Evolutionary conservation across 2,329 filamentous ascomycete species (phyloP).

Genomic region (Pseudogymnoascus sp.): DNA sequence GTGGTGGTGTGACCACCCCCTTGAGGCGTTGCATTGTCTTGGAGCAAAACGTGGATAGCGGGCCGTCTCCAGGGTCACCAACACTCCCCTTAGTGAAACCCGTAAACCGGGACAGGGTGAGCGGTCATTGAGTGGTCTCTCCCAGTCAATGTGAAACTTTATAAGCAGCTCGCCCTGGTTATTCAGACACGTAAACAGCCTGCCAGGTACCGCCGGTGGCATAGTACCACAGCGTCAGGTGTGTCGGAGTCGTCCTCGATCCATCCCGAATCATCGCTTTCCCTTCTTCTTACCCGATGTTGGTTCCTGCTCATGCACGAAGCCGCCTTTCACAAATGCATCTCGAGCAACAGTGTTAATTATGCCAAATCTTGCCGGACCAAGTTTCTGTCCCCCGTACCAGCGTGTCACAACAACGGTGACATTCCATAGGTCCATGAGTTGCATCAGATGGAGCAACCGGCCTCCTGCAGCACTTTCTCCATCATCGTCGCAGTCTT

Average conservation of each 20-base stretch:
- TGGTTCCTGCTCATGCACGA: constrained; percentile 46
- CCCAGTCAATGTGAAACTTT: background rate
- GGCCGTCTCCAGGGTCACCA: background rate
- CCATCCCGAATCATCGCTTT: constrained; percentile 17
- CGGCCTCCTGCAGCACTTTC: constrained; percentile 85
- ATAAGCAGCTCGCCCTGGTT: background rate
- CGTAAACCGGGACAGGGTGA: background rate
- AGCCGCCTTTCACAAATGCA: constrained; percentile 68
- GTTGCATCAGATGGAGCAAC: constrained; percentile 80
- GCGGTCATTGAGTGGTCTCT: background rate
- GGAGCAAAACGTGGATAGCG: background rate
- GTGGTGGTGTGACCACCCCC: background rate
- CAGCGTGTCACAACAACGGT: constrained; percentile 90
- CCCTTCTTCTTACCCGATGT: constrained; percentile 37
- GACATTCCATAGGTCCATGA: constrained; percentile 89
- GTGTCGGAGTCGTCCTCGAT: background rate
- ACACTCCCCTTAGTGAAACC: background rate
- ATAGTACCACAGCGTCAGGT: background rate
- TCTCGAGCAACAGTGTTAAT: constrained; percentile 85
- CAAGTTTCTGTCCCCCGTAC: constrained; percentile 88
- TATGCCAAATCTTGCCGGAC: constrained; percentile 79
- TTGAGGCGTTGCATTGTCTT: background rate
- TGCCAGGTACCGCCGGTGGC: background rate
- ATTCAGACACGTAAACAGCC: background rate
- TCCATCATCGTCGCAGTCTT: constrained; percentile 94